Conservation (phyloP, 257 asterid species). For the Thymus quinquecostatus region DNA sequence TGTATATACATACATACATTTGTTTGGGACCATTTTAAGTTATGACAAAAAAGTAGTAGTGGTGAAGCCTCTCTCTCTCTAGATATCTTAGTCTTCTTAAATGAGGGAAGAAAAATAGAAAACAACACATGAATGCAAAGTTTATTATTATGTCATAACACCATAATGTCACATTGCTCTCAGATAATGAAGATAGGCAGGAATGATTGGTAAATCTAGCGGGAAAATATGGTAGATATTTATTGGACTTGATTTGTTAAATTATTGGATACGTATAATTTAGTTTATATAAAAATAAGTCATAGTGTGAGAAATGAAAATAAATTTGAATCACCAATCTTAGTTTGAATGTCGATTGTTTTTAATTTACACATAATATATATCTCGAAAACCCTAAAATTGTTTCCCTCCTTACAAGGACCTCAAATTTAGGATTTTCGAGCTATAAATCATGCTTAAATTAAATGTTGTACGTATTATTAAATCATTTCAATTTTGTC, state of each 20-base stretch:
- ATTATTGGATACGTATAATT: neutral
- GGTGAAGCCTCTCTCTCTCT: conserved; percentile 2
- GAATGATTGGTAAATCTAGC: conserved; percentile 29
- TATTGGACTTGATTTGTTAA: conserved; percentile 7
- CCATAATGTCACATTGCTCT: conserved; percentile 22
- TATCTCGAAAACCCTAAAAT: too few relatives aligned
- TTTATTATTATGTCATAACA: neutral
- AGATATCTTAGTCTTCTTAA: neutral
- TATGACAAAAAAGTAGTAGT: conserved; percentile 29
- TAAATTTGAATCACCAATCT: too few relatives aligned
- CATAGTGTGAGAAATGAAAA: too few relatives aligned
- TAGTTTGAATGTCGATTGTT: too few relatives aligned
- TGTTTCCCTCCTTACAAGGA: too few relatives aligned
- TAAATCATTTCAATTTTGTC: too few relatives aligned
- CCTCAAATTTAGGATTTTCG: too few relatives aligned
- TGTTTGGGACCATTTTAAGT: conserved; percentile 40
- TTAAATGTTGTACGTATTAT: too few relatives aligned
- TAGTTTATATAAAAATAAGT: too few relatives aligned
- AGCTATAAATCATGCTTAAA: too few relatives aligned
- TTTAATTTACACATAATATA: too few relatives aligned
- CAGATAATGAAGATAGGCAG: conserved; percentile 26
- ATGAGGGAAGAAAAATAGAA: neutral
- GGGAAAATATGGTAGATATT: conserved; percentile 19
- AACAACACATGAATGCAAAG: conserved; percentile 20
- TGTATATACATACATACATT: neutral